Evolutionary conservation across 2,329 filamentous ascomycete genomes (phyloP), one percentile per base, ranked within the genome.

Genomic region (Didymella glomerata): DNA sequence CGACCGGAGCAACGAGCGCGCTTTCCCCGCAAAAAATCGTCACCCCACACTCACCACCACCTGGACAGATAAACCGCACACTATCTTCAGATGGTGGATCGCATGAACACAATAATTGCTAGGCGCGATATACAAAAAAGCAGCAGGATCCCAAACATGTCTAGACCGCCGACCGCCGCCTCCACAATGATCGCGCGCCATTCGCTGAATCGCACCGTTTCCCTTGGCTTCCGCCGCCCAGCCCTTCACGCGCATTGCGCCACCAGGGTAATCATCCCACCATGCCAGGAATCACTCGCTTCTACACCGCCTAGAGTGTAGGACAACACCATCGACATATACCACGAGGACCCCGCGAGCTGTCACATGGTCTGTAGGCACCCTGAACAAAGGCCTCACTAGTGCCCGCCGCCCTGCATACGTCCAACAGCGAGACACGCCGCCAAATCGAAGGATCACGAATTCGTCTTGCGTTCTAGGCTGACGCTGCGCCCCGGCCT

Each of bases 291-390:
- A 45, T 27, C 56, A 50, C n/a, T 24, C 46, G 34, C 47, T 42
- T 54, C 46, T 50, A 28, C 56, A 59, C 56, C 56, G 56, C 56
- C 50, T 25, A 30, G 20, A 50, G 50, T 48, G 50, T 46, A 59
- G 25, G 40, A 50, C 40, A 13, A 40, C 14, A 18, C 38, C 38
- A 40, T 59, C 22, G 24, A n/a, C 11, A 30, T 18, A 32, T 48
- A 59, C 51, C 55, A 62, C 56, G 48, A 57, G 55, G 49, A n/a
- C 49, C 20, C 24, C 18, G 16, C 38, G 10, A 30, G 36, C 22
- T 45, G 52, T 62, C 60, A 62, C 60, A 62, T 62, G 60, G 56
- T 45, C 47, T 47, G 46, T 24, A 49, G n/a, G 38, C 40, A 54
- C n/a, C 55, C 50, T 59, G 30, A 44, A 34, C 30, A 46, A 58